A percentile compares a stretch with the other conserved stretches of the same genome.
Conservation (phyloP, 2,329 filamentous ascomycete genomes). For the Botrytis aclada region DNA sequence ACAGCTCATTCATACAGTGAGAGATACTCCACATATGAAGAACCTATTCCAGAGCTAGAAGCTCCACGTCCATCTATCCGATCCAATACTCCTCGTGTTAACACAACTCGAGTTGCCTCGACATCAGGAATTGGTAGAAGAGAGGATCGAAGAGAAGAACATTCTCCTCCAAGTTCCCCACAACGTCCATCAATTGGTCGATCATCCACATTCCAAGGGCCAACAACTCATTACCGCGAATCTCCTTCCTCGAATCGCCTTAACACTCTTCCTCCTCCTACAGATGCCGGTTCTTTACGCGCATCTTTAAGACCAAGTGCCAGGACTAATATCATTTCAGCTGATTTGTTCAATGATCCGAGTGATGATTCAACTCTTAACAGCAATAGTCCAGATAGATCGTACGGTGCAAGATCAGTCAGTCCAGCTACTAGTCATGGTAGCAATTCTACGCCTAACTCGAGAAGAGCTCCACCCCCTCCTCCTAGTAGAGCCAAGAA, state of each 20-base stretch:
- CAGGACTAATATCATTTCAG: constrained; percentile 6
- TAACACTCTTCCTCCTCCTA: constrained; percentile 43
- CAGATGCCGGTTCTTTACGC: constrained; percentile 44
- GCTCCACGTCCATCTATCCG: constrained; percentile 50
- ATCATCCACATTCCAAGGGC: constrained; percentile 57
- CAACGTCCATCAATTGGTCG: constrained; percentile 49
- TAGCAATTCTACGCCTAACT: constrained; percentile 44
- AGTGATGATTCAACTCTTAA: constrained; percentile 50
- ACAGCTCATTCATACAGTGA: constrained; percentile 63
- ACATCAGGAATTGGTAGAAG: constrained; percentile 27
- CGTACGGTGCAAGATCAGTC: constrained; percentile 48
- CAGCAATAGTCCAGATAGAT: constrained; percentile 48
- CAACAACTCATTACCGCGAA: constrained; percentile 51
- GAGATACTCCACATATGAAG: constrained; percentile 54
- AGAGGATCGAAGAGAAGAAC: constrained; percentile 32
- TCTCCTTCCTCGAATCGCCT: constrained; percentile 47
- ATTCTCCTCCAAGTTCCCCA: constrained; percentile 32
- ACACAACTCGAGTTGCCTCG: constrained; percentile 31
- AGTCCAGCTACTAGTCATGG: constrained; percentile 54
- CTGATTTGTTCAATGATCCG: constrained; percentile 49
- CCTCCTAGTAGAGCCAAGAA: constrained; percentile 63
- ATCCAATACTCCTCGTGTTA: constrained; percentile 36
- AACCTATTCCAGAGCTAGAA: constrained; percentile 44
- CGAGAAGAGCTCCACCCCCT: constrained; percentile 56
- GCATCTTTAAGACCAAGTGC: constrained; percentile 38